Evolutionary conservation across 371 early-diverging fungal species (phyloP).

Genomic region (Saksenaea oblongispora): DNA sequence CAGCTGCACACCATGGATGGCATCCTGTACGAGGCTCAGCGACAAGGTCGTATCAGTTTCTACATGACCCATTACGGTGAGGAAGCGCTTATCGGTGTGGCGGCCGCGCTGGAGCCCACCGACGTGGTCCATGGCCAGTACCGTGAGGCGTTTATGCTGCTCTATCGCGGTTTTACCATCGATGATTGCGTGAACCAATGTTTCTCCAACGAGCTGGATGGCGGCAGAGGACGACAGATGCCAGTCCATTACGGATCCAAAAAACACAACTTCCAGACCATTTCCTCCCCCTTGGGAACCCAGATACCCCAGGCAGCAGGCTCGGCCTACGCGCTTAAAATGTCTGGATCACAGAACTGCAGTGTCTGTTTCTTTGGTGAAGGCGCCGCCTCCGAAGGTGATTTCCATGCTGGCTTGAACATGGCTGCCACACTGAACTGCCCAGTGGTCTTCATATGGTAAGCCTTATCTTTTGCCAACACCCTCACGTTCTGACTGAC

Average conservation of each 20-base stretch:
- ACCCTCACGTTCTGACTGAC: no score
- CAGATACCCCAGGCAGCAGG: constrained; percentile 99
- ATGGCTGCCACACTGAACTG: constrained; percentile 92
- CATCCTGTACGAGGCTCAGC: constrained; percentile 96
- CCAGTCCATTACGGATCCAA: constrained; percentile 95
- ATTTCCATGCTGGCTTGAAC: constrained; percentile 97
- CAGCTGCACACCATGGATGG: constrained; percentile 89
- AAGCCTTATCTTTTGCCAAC: no score
- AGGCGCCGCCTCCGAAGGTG: constrained; percentile 97
- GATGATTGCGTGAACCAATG: constrained; percentile 96
- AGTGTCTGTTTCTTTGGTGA: constrained; percentile 97
- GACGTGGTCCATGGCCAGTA: constrained; percentile 97
- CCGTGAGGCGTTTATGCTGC: constrained; percentile 91
- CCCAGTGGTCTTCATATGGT: constrained; percentile 96
- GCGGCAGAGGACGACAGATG: constrained; percentile 98
- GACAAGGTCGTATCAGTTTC: constrained; percentile 97
- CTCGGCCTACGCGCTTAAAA: constrained; percentile 94
- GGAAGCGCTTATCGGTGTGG: constrained; percentile 92
- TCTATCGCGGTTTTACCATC: constrained; percentile 93
- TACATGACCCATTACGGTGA: constrained; percentile 99
- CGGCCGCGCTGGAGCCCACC: constrained; percentile 81
- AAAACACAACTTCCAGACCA: constrained; percentile 90
- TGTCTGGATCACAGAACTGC: constrained; percentile 73
- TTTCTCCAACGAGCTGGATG: constrained; percentile 86
- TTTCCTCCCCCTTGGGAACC: constrained; percentile 95